Evolutionary conservation across 306 rosid genomes (phyloP).

Genomic region (Prunus persica): DNA sequence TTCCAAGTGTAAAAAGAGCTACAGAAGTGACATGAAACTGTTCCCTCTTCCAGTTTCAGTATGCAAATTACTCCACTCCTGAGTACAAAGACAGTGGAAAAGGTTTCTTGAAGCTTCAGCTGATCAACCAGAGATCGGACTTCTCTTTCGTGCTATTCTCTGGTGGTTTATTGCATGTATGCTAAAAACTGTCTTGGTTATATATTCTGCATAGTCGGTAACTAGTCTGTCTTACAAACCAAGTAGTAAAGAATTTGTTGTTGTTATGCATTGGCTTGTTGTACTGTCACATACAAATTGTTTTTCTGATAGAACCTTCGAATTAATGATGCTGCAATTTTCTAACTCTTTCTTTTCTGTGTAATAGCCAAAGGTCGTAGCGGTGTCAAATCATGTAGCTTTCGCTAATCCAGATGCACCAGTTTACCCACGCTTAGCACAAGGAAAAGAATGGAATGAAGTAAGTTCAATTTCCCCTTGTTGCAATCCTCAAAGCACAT

Average conservation of each 20-base stretch:
- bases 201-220: neutral
- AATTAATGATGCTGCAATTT: neutral
- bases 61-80: slow-evolving; percentile 64
- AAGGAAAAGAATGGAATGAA: slow-evolving; percentile 80
- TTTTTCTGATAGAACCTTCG: neutral
- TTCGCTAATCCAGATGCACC: slow-evolving; percentile 78
- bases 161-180: slow-evolving; percentile 65
- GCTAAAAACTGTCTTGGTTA: neutral
- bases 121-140: slow-evolving; percentile 84
- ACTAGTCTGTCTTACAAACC: neutral
- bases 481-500: neutral
- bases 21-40: neutral
- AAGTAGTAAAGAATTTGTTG: neutral
- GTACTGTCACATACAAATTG: neutral
- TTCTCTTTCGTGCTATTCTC: slow-evolving; percentile 70
- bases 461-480: slow-evolving; percentile 34
- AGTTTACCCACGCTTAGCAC: slow-evolving; percentile 83
- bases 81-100: slow-evolving; percentile 54
- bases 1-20: neutral
- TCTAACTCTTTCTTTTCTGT: neutral
- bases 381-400: slow-evolving; percentile 58
- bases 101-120: slow-evolving; percentile 71
- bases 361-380: slow-evolving; percentile 66
- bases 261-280: neutral
- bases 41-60: slow-evolving; percentile 56